Base-by-base conservation (phyloP, 768 basidiomycete species). In the Mycena sanguinolenta region DNA sequence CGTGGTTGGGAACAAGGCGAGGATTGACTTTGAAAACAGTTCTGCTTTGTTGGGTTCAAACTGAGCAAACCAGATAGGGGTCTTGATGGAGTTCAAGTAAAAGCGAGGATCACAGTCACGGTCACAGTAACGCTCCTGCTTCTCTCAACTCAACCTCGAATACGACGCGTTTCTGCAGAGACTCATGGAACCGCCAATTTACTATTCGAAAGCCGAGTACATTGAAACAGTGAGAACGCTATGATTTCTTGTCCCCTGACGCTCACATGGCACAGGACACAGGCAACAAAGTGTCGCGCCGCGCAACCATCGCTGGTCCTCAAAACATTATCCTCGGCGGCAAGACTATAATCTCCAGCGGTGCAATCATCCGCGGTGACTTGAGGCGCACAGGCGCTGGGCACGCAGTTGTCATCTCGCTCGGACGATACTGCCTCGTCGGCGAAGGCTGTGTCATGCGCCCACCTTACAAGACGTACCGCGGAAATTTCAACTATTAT, bases 241-340 rank as follows among this genome's bases (percentile, higher is more conserved):
- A 44, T 21, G 4, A 36, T 34, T 9, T 46, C 25, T 28, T 30
- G 19, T 42, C 19, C 32, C 38, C 34, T 39, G 42, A 6, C 30
- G 42, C 58, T 61, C 17, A 59, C 27, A 38, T 28, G 65, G 54
- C 58, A 34, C 79, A 96, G 95, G 96, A 97, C 78, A 97, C 95
- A 71, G 95, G 95, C 53, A 97, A 99, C 85, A 97, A 97, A 81
- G 97, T 98, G 52, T 97, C 95, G 46, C 89, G 95, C 66, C 90
- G 94, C 70, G 95, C 96, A 21, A 92, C 91, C 30, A 98, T 98
- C 76, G 90, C 92, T 65, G 97, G 97, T 1, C 94, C 96, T 14
- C 93, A 96, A 80, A 98, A 98, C 79, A 99, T 99, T 79, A 95
- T 98, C 71, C 90, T 99, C 17, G 96, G 95, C 46, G 98, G 97